Percentiles rank a stretch among this genome's conserved stretches.
Evolutionary conservation across 78 protist genomes (phyloP).

Genomic region (Speleostelium caveatum): DNA sequence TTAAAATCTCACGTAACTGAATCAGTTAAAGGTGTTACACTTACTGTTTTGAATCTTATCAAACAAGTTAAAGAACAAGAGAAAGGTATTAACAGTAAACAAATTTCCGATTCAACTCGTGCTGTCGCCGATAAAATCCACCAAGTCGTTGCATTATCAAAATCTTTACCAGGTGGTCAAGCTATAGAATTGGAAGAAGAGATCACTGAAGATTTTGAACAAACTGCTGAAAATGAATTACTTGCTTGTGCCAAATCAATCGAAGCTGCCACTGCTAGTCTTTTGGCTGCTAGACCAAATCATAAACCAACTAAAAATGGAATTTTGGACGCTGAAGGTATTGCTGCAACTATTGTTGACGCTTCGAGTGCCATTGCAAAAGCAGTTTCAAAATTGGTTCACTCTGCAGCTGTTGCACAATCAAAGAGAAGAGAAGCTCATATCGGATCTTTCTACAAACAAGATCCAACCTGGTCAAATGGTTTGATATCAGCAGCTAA

Average conservation of each 20-base stretch:
- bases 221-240: constrained; percentile 58
- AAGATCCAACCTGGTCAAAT: constrained; percentile 85
- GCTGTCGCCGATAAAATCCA: constrained; percentile 43
- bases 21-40: constrained; percentile 26
- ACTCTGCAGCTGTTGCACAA: constrained; percentile 78
- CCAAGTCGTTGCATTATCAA: neutral
- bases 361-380: constrained; percentile 68
- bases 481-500: constrained; percentile 86
- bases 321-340: constrained; percentile 52
- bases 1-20: neutral
- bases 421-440: constrained; percentile 56
- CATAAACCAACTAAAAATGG: constrained; percentile 7
- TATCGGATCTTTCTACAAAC: constrained; percentile 56
- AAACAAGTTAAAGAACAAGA: constrained; percentile 63
- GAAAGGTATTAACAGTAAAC: neutral
- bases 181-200: constrained; percentile 36
- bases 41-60: constrained; percentile 11
- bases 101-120: constrained; percentile 28
- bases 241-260: constrained; percentile 43
- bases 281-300: constrained; percentile 70
- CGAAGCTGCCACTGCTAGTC: constrained; percentile 51
- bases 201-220: constrained; percentile 43
- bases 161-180: constrained; percentile 65
- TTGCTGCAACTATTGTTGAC: constrained; percentile 74
- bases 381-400: constrained; percentile 70